phyloP scores from a whole-genome alignment of 345 rosid species.

The Rhodamnia rubescens region DNA sequence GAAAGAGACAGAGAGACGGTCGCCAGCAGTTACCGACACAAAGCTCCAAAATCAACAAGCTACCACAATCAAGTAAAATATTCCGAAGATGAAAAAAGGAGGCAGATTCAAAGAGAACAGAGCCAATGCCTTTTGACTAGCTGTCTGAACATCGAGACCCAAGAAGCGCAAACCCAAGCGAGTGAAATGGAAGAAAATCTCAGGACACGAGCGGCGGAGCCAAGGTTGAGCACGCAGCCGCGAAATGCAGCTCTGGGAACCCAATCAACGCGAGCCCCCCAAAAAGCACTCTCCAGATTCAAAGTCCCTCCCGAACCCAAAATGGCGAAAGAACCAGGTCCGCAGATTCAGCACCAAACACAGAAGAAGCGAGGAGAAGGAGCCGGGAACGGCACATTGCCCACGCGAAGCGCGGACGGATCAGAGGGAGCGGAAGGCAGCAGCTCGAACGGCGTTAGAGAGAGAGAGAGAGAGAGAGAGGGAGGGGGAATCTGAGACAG shows the following conservation, averaged over 20 bases:
- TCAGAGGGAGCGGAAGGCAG: background rate
- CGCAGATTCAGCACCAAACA: background rate
- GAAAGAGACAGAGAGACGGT: background rate
- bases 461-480: background rate
- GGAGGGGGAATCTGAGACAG: background rate
- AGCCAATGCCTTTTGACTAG: background rate
- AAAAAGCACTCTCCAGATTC: background rate
- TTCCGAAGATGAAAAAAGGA: background rate
- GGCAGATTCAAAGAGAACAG: background rate
- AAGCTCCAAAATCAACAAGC: background rate
- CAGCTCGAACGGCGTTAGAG: background rate
- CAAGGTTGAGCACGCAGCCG: background rate
- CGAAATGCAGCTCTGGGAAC: background rate
- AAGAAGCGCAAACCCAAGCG: background rate
- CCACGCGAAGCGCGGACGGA: slow-evolving; percentile 8
- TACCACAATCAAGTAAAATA: background rate
- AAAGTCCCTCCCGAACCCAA: background rate
- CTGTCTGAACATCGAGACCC: background rate
- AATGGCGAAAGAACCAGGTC: background rate
- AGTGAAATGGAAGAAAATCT: background rate
- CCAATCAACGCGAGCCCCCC: background rate
- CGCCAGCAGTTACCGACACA: background rate
- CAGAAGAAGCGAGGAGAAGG: background rate
- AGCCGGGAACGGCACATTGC: background rate
- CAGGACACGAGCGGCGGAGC: background rate